phyloP scores from a whole-genome alignment of 352 stramenopile genomes.

The Pythium dissimile region DNA sequence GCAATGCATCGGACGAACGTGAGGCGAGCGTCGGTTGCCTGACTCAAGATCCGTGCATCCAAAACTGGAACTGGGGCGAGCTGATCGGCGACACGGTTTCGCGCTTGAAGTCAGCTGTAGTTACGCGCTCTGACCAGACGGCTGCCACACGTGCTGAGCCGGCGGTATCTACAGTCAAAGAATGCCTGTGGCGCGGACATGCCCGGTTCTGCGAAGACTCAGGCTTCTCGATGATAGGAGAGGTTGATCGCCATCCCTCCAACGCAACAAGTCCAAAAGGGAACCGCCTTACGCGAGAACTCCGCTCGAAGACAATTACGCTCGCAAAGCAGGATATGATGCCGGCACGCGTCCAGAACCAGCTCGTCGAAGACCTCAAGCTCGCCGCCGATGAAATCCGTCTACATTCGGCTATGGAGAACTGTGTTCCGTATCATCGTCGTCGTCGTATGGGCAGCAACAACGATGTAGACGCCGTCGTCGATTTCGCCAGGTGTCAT shows the following conservation, averaged over 20 bases:
- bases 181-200: neutral
- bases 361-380: neutral
- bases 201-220: neutral
- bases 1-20: neutral
- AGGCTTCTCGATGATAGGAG: neutral
- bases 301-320: neutral
- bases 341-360: neutral
- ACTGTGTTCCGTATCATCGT: neutral
- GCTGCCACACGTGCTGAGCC: too few species aligned
- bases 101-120: too few species aligned
- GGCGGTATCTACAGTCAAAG: too few species aligned
- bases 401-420: neutral
- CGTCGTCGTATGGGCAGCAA: neutral
- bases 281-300: neutral
- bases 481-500: neutral
- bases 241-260: neutral
- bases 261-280: neutral
- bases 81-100: too few species aligned
- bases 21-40: neutral
- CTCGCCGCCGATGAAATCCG: neutral
- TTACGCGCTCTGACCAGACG: too few species aligned
- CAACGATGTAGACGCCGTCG: neutral
- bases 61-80: neutral
- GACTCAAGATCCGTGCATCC: neutral
- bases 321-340: neutral